Evolutionary conservation across 768 basidiomycete species (phyloP), one percentile per base, ranked within the genome.

Genomic region (Amanita rubescens): DNA sequence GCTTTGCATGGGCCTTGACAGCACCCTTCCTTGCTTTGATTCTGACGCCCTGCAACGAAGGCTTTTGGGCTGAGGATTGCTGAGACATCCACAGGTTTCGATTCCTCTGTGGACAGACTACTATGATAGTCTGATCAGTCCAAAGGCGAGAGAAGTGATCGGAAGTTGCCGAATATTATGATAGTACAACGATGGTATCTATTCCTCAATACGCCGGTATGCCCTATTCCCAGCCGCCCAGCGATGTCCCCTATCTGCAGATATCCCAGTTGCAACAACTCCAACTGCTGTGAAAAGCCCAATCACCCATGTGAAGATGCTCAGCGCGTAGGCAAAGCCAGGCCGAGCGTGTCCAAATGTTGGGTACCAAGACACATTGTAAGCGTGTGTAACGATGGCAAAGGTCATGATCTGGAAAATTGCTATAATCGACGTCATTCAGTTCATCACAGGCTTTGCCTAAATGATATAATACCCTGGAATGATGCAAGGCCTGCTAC

Each of bases 1-100:
- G 91, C 73, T 90, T 93, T 63, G 90, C 90, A 20, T 88, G 85
- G 35, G 91, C 91, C 72, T 93, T 93, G 62, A 90, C 90, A 65
- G 86, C 88, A 62, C 90, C 85, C 75, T 93, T 93, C 74, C 91
- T 84, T 67, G 88, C 88, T 82, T 87, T 93, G 65, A 93, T 91
- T 79, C 86, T 79, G 71, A 93, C 90, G 73, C 89, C 89, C 80
- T 87, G 85, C 70, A 91, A 79, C 77, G 87, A 87, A 87, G 89
- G 89, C 81, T 89, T 90, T 72, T 81, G 67, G 72, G 81, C 76
- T 67, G 82, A 69, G 73, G 84, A 70, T 89, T 87, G 88, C 81
- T 85, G 84, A 90, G 89, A 91, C 89, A 91, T 91, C 74, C 88
- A 90, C 85, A 77, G 73, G 77, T 61, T 54, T 61, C 44, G 43